Evolutionary conservation across 495 filamentous ascomycete genomes (phyloP), one percentile per base, ranked within the genome.

Genomic region (Aspergillus mulundensis): DNA sequence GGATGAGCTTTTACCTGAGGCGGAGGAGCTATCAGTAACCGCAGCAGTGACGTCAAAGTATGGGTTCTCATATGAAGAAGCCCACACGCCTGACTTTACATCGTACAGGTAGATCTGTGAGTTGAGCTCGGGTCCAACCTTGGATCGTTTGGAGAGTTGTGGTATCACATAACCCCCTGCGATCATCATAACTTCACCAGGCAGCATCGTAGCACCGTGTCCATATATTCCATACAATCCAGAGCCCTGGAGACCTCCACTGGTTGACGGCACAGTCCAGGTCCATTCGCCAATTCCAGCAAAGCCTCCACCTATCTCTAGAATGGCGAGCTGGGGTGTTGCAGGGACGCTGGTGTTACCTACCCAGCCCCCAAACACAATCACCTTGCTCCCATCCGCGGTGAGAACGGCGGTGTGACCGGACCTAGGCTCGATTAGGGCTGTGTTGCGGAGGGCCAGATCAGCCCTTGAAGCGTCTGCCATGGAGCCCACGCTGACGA

Each of bases 341-440:
- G 93, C 93, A 15, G 91, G 79, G 28, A 84, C 83, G 18, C 70
- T 79, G 0, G 83, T 74, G 70, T 95, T 84, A 14, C 92, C 92
- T 12, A 95, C 89, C 93, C 93, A 97, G 8, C 93, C 93, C 14
- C 93, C 93, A 61, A 89, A 81, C 4, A 97, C 74, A 43, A 95
- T 74, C 11, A 96, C 70, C 46, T 78, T 82, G 28, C 69, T 82
- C 2, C 91, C 90, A 68, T 96, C 91, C 38, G 83, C 77, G 3
- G 84, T 88, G 7, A 95, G 71, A 6, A 95, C 81, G 10, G 93
- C 84, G 0, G 87, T 90, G 60, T 97, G 93, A 1, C 93, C 93
- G 3, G 90, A 95, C 53, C 93, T 74, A 20, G 89, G 87, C 49
- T 94, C 89, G 14, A 95, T 68, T 10, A 59, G 50, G 1, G 54